Evolutionary conservation across 768 basidiomycete species (phyloP), one percentile per base, ranked within the genome.

Genomic region (Russula earlei): DNA sequence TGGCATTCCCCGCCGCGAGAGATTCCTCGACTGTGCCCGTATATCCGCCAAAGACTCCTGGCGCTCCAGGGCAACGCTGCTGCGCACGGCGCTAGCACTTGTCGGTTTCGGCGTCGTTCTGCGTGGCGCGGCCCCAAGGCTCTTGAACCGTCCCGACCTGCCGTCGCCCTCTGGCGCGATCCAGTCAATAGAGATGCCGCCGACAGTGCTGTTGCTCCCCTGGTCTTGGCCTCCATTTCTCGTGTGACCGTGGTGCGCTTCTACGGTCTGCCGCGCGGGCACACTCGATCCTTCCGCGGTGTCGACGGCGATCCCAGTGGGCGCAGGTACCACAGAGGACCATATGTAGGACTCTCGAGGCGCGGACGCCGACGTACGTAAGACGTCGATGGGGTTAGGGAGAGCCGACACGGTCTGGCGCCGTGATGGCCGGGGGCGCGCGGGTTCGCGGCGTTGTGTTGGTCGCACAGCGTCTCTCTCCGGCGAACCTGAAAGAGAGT

Each of bases 31-130:
- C 11, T 8, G 15, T 1, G 24, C 20, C 8, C 38, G 46, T 5
- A 22, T 29, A 8, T n/a, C 25, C 12, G 10, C 20, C 45, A 5
- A 19, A 11, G n/a, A 20, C 24, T 19, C 43, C 3, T 37, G 44
- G 19, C n/a, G 37, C 49, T 62, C 59, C n/a, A 49, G 38, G 25
- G 36, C 33, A 55, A 60, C 36, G 49, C 62, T 62, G 27, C 11
- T 22, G 7, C 59, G 55, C 14, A 50, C 38, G 1, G 25, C 1
- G 17, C 15, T 27, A 2, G 40, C 38, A 2, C 50, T 49, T 11
- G 49, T 53, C 14, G 55, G 52, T 1, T 36, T 24, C 14, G 54
- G 58, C 25, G 59, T 62, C 15, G 14, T 17, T 10, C 49, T 40
- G n/a, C n/a, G 38, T 22, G 31, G 60, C 22, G 31, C 60, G 1